Percentiles rank a stretch among this genome's conserved stretches.
These are phyloP conservation scores for Coemansia sp. DNA, from an alignment of 371 early-diverging fungal genomes.

Conservation along the genomic window DNA sequence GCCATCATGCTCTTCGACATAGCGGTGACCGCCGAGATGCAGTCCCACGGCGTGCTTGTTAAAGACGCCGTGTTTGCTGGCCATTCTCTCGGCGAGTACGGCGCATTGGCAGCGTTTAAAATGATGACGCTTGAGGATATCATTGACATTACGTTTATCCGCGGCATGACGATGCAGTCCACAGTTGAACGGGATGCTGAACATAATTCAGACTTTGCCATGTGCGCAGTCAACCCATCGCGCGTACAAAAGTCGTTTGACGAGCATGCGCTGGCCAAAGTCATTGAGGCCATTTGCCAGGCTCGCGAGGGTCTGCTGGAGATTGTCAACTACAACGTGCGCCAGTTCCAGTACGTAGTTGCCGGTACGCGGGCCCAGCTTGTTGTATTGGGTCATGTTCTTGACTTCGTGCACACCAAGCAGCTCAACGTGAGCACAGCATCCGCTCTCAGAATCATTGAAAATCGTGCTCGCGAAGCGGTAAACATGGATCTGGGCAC, in stretches of 20 bases:
- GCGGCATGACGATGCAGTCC: constrained; percentile 98
- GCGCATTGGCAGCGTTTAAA: constrained; percentile 88
- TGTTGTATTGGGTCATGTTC: constrained; percentile 75
- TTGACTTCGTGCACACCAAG: constrained; percentile 68
- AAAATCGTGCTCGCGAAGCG: constrained; percentile 59
- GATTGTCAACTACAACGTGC: constrained; percentile 97
- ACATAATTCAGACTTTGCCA: constrained; percentile 92
- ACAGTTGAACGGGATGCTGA: constrained; percentile 87
- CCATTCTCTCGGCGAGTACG: constrained; percentile 96
- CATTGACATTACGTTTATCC: constrained; percentile 94
- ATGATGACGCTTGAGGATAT: constrained; percentile 83
- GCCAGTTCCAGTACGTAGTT: constrained; percentile 95
- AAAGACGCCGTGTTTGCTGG: constrained; percentile 89
- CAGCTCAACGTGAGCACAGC: constrained; percentile 77
- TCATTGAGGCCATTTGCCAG: constrained; percentile 81
- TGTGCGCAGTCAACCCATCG: constrained; percentile 94
- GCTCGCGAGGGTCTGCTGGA: constrained; percentile 74
- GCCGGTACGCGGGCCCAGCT: constrained; percentile 86
- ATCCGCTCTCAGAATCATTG: constrained; percentile 68
- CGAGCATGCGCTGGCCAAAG: constrained; percentile 73
- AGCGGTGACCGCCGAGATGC: constrained; percentile 91
- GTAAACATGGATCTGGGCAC: constrained; percentile 55
- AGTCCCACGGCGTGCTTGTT: constrained; percentile 82
- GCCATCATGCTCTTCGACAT: constrained; percentile 92
- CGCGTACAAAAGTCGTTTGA: constrained; percentile 86